These are phyloP conservation scores for Plectosphaerella sp. DNA, from an alignment of 2,329 filamentous ascomycete genomes.

Conservation along the genomic window DNA sequence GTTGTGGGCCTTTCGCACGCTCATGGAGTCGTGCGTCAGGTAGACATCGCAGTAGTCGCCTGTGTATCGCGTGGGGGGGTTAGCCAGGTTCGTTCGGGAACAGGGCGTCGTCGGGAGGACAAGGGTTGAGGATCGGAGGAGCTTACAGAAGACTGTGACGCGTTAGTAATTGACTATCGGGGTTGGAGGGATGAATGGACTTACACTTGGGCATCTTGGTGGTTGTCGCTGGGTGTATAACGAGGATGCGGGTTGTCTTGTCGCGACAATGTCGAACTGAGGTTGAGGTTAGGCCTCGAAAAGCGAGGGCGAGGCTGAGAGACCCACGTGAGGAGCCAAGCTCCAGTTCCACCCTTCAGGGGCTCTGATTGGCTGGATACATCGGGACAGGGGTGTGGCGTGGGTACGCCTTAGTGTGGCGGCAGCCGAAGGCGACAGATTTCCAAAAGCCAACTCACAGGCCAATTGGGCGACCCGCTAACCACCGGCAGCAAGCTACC, in stretches of 20 bases:
- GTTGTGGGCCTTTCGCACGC: conserved; percentile 98
- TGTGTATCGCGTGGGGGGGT: conserved; percentile 23
- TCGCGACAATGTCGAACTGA: neutral
- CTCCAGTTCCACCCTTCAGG: neutral
- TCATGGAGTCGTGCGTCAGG: conserved; percentile 99
- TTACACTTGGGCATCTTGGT: conserved; percentile 83
- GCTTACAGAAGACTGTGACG: conserved; percentile 57
- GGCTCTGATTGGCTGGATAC: conserved; percentile 3
- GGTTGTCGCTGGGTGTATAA: neutral
- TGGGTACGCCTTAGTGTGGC: neutral
- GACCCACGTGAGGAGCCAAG: neutral
- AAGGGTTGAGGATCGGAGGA: conserved; percentile 22
- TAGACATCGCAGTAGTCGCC: conserved; percentile 99
- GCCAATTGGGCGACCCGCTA: neutral
- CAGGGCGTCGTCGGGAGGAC: neutral
- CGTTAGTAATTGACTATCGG: conserved; percentile 11
- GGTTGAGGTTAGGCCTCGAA: conserved; percentile 3
- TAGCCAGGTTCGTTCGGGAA: conserved; percentile 6
- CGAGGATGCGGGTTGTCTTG: neutral
- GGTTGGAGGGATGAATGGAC: conserved; percentile 24
- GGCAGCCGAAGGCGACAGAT: conserved; percentile 15
- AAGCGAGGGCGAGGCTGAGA: conserved; percentile 10
- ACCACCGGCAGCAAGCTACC: conserved; percentile 4
- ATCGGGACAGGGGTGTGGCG: neutral
- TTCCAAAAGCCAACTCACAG: conserved; percentile 10